Base-by-base conservation (phyloP, 2,329 filamentous ascomycete genomes). In the Penicillium capsulatum region DNA sequence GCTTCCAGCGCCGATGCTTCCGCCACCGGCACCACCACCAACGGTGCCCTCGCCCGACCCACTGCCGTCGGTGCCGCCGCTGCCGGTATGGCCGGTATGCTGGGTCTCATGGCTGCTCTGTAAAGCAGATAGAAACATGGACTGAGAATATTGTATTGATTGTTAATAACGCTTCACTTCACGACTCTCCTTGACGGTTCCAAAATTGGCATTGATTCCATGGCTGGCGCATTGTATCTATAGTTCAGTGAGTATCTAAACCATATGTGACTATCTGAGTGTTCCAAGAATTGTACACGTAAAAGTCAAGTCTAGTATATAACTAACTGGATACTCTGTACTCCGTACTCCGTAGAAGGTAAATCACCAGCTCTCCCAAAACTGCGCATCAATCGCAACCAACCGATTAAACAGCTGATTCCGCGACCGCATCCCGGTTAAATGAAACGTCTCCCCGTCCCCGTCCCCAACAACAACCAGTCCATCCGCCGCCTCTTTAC, bases 401-500 rank as follows among this genome's bases (percentile, higher is more conserved):
- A 55, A 29, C 19, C 52, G 41, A 42, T 55, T 55, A 15, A 55
- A 55, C n/a, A 55, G 17, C 33, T 52, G 47, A 34, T 55, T 54
- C n/a, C 52, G 31, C 7, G 52, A 52, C 15, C 52, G 45, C 52
- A 55, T 55, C 2, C 52, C 52, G 7, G 52, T 55, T 7, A 55
- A 37, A 38, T 55, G 52, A 19, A 47, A 55, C 8, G 67, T 69
- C 11, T 75, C 66, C 0, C 82, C 77, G 10, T 46, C 49, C 22
- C 65, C 65, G 38, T 70, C 70, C n/a, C 80, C 79, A 17, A 69
- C 69, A 48, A 91, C 77, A 48, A 86, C 73, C 49, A 94, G 52
- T 0, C 85, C 86, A 66, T 92, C 87, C 0, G 83, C 79, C 19
- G 92, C 79, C 60, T 90, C 81, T 33, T 80, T 74, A 0, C 80